Conservation (phyloP, 129 eudicot species). For the Chrysanthemum lavandulifolium region DNA sequence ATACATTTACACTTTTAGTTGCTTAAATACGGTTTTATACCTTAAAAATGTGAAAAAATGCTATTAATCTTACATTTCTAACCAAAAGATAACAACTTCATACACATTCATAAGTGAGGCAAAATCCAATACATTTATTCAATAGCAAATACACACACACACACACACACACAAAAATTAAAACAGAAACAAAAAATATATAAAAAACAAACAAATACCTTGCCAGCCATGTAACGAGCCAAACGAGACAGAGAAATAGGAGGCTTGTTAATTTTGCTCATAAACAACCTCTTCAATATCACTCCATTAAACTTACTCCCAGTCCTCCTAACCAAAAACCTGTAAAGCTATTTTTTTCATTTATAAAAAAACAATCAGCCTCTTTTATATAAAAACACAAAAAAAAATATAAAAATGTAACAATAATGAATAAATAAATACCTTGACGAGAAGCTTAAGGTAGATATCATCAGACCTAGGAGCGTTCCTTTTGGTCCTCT, state of each 20-base stretch:
- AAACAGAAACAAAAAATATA: not conserved
- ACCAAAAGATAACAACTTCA: too few species aligned
- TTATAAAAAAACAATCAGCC: not conserved
- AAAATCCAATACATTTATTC: too few species aligned
- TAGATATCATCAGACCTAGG: slow-evolving; percentile 85
- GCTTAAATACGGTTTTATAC: too few species aligned
- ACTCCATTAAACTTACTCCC: slow-evolving; percentile 84
- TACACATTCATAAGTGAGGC: too few species aligned
- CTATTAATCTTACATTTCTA: too few species aligned
- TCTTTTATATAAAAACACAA: not conserved
- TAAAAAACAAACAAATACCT: too few species aligned
- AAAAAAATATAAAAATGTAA: too few species aligned
- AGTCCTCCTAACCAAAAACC: slow-evolving; percentile 79
- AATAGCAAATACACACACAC: too few species aligned
- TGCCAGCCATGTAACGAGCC: slow-evolving; percentile 61
- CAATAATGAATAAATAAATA: not conserved
- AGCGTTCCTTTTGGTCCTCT: slow-evolving; percentile 80
- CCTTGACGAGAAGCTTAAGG: slow-evolving; percentile 83
- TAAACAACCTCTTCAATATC: slow-evolving; percentile 79
- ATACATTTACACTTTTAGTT: too few species aligned
- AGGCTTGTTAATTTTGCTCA: slow-evolving; percentile 85
- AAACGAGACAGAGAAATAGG: slow-evolving; percentile 80
- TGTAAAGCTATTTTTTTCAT: slow-evolving; percentile 47
- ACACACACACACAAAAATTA: not conserved
- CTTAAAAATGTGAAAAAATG: too few species aligned